Percentiles rank a stretch among this genome's conserved stretches.
Conservation (phyloP, 805 yeast species). For the Groenewaldozyma tartarivorans region DNA sequence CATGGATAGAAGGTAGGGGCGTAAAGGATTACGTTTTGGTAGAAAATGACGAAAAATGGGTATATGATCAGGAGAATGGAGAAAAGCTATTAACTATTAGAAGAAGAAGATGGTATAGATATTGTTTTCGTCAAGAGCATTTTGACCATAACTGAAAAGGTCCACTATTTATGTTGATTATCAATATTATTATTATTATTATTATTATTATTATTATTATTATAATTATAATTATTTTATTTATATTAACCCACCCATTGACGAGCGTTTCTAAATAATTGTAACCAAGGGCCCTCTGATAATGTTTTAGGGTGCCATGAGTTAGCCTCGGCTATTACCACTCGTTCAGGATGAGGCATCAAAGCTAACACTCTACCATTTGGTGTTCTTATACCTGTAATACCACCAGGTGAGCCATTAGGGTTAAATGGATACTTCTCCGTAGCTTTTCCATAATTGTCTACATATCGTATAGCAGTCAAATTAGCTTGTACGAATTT, state of each 20-base stretch:
- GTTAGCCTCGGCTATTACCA: conserved; percentile 75
- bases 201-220: background rate
- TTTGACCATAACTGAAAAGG: too few relatives aligned
- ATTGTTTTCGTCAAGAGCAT: conserved; percentile 9
- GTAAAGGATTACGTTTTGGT: conserved; percentile 47
- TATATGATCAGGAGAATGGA: conserved; percentile 47
- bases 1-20: conserved; percentile 43
- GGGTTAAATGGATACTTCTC: conserved; percentile 89
- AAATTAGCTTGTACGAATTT: conserved; percentile 40
- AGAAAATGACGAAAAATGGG: conserved; percentile 79
- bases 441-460: conserved; percentile 80
- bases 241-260: conserved; percentile 68
- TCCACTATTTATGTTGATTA: too few relatives aligned
- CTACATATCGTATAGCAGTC: conserved; percentile 70
- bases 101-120: conserved; percentile 21
- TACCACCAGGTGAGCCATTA: conserved; percentile 89
- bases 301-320: conserved; percentile 81
- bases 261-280: conserved; percentile 86
- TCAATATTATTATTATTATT: conserved; percentile 2
- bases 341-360: conserved; percentile 99
- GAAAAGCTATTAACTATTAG: conserved; percentile 11
- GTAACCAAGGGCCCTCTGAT: conserved; percentile 93
- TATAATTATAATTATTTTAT: background rate
- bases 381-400: conserved; percentile 82
- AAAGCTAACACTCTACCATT: conserved; percentile 93